Evolutionary conservation across 2,329 filamentous ascomycete species (phyloP).

Genomic region (Cytospora mali): DNA sequence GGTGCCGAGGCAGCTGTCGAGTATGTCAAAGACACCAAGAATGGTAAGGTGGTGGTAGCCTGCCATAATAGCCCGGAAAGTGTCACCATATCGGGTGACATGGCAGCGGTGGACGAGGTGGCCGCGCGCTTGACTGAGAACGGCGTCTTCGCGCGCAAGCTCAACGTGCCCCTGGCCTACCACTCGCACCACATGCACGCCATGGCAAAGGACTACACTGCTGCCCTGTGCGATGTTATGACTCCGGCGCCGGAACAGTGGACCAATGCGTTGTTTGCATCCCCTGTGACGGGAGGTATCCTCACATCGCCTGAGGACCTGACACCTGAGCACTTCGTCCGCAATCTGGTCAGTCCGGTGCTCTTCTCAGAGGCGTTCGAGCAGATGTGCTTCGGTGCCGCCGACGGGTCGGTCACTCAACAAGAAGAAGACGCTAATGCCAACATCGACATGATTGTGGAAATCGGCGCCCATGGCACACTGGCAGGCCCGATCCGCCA

Average conservation of each 20-base stretch:
- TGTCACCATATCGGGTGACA: slow-evolving; percentile 39
- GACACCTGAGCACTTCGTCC: slow-evolving; percentile 31
- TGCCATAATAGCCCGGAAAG: slow-evolving; percentile 33
- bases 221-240: slow-evolving; percentile 35
- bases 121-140: slow-evolving; percentile 19
- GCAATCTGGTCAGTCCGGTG: slow-evolving; percentile 3
- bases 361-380: slow-evolving; percentile 6
- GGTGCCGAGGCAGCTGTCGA: slow-evolving; percentile 3
- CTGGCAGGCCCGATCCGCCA: slow-evolving; percentile 36
- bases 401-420: neutral
- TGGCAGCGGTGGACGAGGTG: slow-evolving; percentile 32
- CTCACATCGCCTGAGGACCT: neutral
- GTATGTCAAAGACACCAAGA: neutral
- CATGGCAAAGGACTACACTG: slow-evolving; percentile 4
- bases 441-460: slow-evolving; percentile 36
- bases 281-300: neutral
- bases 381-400: slow-evolving; percentile 12
- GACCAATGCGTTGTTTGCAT: neutral
- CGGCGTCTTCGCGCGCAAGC: slow-evolving; percentile 36
- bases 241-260: slow-evolving; percentile 38
- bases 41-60: slow-evolving; percentile 25
- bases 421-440: neutral
- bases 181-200: slow-evolving; percentile 42
- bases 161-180: slow-evolving; percentile 41
- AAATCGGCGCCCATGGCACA: slow-evolving; percentile 36